Evolutionary conservation across 345 rosid species (phyloP), one percentile per base, ranked within the genome.

Genomic region (Bruguiera sexangula): DNA sequence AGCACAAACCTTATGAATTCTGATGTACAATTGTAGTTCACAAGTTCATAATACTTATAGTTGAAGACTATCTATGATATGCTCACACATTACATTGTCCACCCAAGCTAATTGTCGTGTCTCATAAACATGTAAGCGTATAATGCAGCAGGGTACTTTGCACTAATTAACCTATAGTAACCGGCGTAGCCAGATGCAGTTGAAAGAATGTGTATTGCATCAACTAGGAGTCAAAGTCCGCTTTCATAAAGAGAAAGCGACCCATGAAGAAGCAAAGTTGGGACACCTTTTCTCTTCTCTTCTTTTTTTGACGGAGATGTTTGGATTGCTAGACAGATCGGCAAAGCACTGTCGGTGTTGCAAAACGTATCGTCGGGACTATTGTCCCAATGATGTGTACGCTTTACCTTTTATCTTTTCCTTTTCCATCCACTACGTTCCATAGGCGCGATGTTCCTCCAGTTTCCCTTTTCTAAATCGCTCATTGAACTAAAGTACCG

Each of bases 281-380:
- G 19, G 50, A 43, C 50, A 11, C 50, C 18, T 43, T 43, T 43
- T 43, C 50, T 43, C 15, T 18, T 43, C 4, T 43, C 2, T 8
- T 43, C 16, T 43, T 43, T 43, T 39, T 11, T 15, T 43, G 18
- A 43, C 4, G 50, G 13, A 43, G 50, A 70, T 1, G 30, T 26
- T 69, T 60, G 69, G 86, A 82, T 78, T 79, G 81, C 77, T 73
- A 75, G 6, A 75, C 57, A 66, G 16, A 51, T 27, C 51, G 69
- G 13, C 69, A 31, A 56, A 22, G 66, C 68, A 61, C 46, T 55
- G 82, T 79, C 82, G 73, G 79, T 72, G 78, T 22, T 34, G 62
- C 50, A 61, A 66, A 73, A 72, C 80, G 76, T 22, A 43, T 51
- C 66, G 71, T 50, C 24, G 72, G 69, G 63, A 63, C 67, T 79